Conservation (phyloP, 129 eudicot species). For the Helianthus tuberosus region DNA sequence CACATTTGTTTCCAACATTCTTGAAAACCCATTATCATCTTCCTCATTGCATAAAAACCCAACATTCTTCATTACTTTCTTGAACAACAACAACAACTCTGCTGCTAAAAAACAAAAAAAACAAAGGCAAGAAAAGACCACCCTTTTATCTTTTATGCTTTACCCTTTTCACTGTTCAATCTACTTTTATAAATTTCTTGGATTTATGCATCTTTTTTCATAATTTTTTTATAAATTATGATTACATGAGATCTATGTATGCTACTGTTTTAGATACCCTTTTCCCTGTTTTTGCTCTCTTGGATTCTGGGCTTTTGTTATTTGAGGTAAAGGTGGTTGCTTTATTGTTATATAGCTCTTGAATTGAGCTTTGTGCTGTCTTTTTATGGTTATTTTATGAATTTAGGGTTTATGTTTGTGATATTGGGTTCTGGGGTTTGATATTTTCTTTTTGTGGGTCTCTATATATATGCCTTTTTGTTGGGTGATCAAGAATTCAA, state of each 20-base stretch:
- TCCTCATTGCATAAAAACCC: constrained; percentile 11
- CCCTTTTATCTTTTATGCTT: constrained; percentile 32
- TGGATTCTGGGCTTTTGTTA: constrained; percentile 43
- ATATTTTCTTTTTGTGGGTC: constrained; percentile 19
- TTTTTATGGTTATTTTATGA: constrained; percentile 8
- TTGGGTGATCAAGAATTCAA: constrained; percentile 24
- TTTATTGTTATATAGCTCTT: constrained; percentile 41
- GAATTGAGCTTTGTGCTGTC: constrained; percentile 36
- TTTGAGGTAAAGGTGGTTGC: constrained; percentile 35
- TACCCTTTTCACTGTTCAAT: constrained; percentile 42
- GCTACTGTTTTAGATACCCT: constrained; percentile 30
- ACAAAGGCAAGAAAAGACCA: constrained; percentile 19
- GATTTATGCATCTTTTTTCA: constrained; percentile 19
- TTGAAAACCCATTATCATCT: constrained; percentile 9
- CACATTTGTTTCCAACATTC: constrained; percentile 29
- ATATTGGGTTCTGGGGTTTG: constrained; percentile 24
- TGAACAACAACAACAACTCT: constrained; percentile 13
- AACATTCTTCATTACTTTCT: constrained; percentile 23
- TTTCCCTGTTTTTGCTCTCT: constrained; percentile 49
- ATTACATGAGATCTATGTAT: constrained; percentile 39
- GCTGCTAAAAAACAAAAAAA: neutral
- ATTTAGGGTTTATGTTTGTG: constrained; percentile 17
- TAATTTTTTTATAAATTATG: constrained; percentile 12
- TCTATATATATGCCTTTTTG: constrained; percentile 15
- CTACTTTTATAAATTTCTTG: constrained; percentile 29